Conservation (phyloP, 2,329 filamentous ascomycete genomes). For the Epichloe uncinata region DNA sequence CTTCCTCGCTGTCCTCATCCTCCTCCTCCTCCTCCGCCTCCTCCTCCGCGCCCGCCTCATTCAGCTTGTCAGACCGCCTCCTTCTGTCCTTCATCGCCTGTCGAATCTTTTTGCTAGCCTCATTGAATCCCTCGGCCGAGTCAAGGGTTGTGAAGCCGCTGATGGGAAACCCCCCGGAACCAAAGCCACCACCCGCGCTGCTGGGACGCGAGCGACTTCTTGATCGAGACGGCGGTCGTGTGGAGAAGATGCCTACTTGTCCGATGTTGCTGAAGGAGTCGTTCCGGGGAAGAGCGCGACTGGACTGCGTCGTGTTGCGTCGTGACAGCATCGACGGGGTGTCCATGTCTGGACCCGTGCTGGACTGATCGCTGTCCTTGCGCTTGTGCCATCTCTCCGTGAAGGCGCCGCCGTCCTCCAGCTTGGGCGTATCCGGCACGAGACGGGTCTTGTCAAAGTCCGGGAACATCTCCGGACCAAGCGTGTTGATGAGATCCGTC, state of each 20-base stretch:
- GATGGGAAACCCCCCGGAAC: conserved; percentile 49
- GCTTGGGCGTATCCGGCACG: conserved; percentile 40
- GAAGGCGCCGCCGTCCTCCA: conserved; percentile 20
- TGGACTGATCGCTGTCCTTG: conserved; percentile 37
- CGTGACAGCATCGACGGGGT: conserved; percentile 28
- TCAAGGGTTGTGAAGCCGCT: conserved; percentile 57
- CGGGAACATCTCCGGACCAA: conserved; percentile 93
- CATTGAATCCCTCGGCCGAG: conserved; percentile 59
- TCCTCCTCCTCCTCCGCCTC: conserved; percentile 23
- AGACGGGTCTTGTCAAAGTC: conserved; percentile 76
- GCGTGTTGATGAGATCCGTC: conserved; percentile 83
- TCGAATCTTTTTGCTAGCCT: conserved; percentile 72
- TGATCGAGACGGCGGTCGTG: conserved; percentile 69
- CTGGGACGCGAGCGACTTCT: conserved; percentile 57
- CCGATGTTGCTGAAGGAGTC: conserved; percentile 90
- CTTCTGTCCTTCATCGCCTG: conserved; percentile 63
- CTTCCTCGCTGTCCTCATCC: conserved; percentile 29
- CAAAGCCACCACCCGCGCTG: conserved; percentile 50
- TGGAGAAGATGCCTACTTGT: conserved; percentile 79
- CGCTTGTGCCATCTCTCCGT: conserved; percentile 17
- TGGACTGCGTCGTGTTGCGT: conserved; percentile 40
- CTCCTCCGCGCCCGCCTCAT: conserved; percentile 22
- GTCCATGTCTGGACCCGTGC: conserved; percentile 22
- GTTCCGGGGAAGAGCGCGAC: conserved; percentile 57
- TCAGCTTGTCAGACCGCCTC: conserved; percentile 34